These are phyloP conservation scores for Buxus sempervirens DNA, from an alignment of 164 flowering plant species.

Conservation along the genomic window DNA sequence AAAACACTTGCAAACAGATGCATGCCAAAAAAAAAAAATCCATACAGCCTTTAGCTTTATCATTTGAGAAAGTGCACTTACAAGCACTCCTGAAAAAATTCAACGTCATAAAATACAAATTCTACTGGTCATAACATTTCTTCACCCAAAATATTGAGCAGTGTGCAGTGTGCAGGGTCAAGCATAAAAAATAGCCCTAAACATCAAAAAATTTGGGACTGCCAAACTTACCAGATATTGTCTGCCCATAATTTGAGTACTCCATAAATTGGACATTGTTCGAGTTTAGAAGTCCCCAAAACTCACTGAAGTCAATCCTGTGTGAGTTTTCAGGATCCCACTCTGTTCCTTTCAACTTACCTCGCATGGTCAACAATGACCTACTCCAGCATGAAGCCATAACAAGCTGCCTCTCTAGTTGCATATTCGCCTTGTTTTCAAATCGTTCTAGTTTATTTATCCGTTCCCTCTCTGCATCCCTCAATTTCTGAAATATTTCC, in stretches of 20 bases:
- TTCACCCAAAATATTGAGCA: not conserved
- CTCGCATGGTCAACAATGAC: constrained; percentile 59
- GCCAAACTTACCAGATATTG: constrained; percentile 36
- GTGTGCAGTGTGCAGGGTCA: not conserved
- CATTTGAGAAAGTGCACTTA: not conserved
- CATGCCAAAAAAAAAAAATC: too few relatives aligned
- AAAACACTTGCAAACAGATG: too few relatives aligned
- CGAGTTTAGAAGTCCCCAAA: constrained; percentile 66
- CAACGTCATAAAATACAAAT: not conserved
- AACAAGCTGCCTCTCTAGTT: constrained; percentile 84
- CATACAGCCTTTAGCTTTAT: not conserved
- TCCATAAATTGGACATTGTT: constrained; percentile 86
- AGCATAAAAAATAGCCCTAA: not conserved
- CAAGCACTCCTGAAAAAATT: not conserved
- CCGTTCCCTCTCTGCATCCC: constrained; percentile 66
- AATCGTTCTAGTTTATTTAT: constrained; percentile 67
- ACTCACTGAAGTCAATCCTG: constrained; percentile 75
- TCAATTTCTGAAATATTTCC: constrained; percentile 74
- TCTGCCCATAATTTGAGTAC: constrained; percentile 87
- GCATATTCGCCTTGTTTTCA: constrained; percentile 69
- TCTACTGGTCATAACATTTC: not conserved
- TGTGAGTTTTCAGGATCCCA: constrained; percentile 93
- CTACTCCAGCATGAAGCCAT: constrained; percentile 94
- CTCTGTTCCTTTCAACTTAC: constrained; percentile 86
- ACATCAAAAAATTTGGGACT: not conserved